Evolutionary conservation across 1,284 basidiomycete genomes (phyloP).

Genomic region (Sporisorium reilianum): DNA sequence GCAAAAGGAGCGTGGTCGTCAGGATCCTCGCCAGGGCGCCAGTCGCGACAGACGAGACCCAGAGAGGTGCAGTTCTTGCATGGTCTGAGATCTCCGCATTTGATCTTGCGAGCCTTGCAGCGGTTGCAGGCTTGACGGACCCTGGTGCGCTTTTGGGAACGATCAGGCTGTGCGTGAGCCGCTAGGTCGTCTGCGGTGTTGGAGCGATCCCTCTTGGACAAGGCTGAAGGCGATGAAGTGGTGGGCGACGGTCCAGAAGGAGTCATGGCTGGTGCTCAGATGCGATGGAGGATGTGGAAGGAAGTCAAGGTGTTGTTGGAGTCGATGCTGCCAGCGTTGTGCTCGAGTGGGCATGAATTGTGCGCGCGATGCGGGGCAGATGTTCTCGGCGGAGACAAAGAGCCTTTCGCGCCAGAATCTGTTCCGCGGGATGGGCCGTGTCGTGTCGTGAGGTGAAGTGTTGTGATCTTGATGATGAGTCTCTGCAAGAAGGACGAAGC

Average conservation of each 20-base stretch:
- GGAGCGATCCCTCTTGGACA: constrained; percentile 34
- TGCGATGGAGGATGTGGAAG: not conserved
- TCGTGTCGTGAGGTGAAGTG: not conserved
- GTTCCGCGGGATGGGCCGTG: not conserved
- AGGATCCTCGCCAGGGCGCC: constrained; percentile 49
- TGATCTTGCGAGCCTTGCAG: constrained; percentile 56
- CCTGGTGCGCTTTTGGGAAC: constrained; percentile 36
- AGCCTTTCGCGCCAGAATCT: no score
- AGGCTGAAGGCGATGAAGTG: constrained; percentile 23
- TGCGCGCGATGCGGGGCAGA: not conserved
- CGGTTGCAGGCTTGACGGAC: constrained; percentile 54
- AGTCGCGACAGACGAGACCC: constrained; percentile 46
- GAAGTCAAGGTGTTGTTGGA: not conserved
- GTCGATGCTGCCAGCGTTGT: not conserved
- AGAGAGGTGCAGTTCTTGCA: constrained; percentile 52
- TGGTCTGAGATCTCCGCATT: constrained; percentile 48
- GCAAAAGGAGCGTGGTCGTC: constrained; percentile 19
- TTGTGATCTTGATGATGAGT: constrained; percentile 1
- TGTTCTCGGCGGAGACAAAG: not conserved
- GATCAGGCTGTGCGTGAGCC: constrained; percentile 18
- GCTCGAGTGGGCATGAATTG: not conserved
- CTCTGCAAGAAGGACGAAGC: no score
- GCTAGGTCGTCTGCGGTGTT: constrained; percentile 21
- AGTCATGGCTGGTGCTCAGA: constrained; percentile 17
- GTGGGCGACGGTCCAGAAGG: constrained; percentile 36